Percentiles rank a stretch among this genome's conserved stretches.
Evolutionary conservation across 148 eudicot species (phyloP).

Genomic region (Vaccinium corymbosum): DNA sequence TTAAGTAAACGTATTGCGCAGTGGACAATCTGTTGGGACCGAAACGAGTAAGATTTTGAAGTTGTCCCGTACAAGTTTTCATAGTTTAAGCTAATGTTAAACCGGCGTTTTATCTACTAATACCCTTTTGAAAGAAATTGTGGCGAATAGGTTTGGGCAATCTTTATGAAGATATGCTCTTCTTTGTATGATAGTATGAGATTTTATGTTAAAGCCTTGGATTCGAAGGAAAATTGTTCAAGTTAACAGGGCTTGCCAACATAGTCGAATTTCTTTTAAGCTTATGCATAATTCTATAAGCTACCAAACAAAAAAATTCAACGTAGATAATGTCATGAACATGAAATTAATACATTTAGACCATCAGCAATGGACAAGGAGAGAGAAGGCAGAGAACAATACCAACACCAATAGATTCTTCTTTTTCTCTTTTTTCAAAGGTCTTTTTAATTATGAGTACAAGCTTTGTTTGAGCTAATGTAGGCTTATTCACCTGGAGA

Average conservation of each 20-base stretch:
- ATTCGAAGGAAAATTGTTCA: no score
- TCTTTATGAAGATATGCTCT: not conserved
- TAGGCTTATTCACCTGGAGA: no score
- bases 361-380: not conserved
- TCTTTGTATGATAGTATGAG: not conserved
- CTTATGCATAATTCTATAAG: not conserved
- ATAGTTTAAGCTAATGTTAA: not conserved
- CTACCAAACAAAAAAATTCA: not conserved
- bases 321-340: not conserved
- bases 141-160: not conserved
- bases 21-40: not conserved
- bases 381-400: not conserved
- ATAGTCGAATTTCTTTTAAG: not conserved
- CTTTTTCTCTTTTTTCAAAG: not conserved
- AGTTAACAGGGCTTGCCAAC: not conserved
- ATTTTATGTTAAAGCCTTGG: not conserved
- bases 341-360: not conserved
- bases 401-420: not conserved
- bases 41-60: not conserved
- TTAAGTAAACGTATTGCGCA: not conserved
- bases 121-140: not conserved
- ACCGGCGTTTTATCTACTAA: not conserved
- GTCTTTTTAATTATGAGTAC: no score
- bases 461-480: no score
- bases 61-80: not conserved